A percentile compares a stretch with the other conserved stretches of the same genome.
Evolutionary conservation across 371 early-diverging fungal species (phyloP).

Genomic region (Mucor lusitanicus): DNA sequence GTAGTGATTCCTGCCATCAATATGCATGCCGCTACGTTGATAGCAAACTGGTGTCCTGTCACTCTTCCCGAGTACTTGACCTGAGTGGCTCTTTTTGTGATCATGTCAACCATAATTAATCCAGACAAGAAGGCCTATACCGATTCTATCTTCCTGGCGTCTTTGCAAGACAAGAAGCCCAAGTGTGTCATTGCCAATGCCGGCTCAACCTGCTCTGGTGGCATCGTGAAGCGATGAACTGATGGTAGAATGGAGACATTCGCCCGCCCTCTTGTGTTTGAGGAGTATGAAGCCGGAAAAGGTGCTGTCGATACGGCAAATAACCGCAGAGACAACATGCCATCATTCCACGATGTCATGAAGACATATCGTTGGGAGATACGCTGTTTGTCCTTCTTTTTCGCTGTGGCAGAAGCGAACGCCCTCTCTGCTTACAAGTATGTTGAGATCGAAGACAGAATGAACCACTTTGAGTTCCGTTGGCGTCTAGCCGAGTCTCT

Average conservation of each 20-base stretch:
- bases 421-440: not conserved
- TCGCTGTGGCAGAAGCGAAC: not conserved
- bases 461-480: not conserved
- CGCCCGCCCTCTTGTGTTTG: not conserved
- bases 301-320: not conserved
- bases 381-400: not conserved
- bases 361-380: not conserved
- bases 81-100: not conserved
- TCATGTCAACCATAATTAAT: not conserved
- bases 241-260: not conserved
- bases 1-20: not conserved
- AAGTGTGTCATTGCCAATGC: not conserved
- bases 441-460: not conserved
- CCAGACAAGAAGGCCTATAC: not conserved
- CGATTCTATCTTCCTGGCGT: not conserved
- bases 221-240: not conserved
- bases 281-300: not conserved
- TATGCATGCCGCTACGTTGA: not conserved
- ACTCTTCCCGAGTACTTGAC: not conserved
- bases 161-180: not conserved
- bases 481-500: not conserved
- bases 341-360: not conserved
- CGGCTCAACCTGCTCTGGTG: not conserved
- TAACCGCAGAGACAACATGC: not conserved
- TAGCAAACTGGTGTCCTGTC: not conserved